Evolutionary conservation across 2,329 filamentous ascomycete genomes (phyloP).

Genomic region (Talaromyces sp.): DNA sequence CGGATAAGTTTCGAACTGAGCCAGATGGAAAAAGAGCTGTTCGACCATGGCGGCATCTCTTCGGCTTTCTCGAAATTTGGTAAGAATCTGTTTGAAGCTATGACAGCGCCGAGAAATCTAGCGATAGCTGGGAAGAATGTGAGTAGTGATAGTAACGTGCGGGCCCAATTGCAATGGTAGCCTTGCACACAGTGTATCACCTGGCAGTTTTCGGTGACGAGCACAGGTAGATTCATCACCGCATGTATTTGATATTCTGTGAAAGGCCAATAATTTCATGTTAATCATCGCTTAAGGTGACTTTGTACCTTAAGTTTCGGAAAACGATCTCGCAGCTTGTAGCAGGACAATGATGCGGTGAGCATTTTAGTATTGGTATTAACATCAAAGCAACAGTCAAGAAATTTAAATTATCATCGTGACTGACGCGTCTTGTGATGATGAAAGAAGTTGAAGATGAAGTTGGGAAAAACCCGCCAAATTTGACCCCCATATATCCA

Average conservation of each 20-base stretch:
- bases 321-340: neutral
- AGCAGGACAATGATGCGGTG: neutral
- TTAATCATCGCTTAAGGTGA: neutral
- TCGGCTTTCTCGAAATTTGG: conserved; percentile 42
- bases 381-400: neutral
- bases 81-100: conserved; percentile 32
- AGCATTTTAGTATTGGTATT: neutral
- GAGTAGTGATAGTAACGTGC: neutral
- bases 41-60: conserved; percentile 37
- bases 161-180: conserved; percentile 14
- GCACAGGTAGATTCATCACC: neutral
- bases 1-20: conserved; percentile 37
- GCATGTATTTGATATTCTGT: neutral
- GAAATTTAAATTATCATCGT: neutral
- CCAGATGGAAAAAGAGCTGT: conserved; percentile 40
- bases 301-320: neutral
- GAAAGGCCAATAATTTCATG: neutral
- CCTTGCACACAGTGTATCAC: neutral
- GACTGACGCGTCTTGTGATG: neutral
- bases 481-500: too few relatives aligned
- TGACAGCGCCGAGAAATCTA: conserved; percentile 20
- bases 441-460: neutral
- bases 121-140: neutral
- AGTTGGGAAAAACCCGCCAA: too few relatives aligned
- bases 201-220: neutral